These are phyloP conservation scores for Talaromyces sp. DNA, from an alignment of 2,329 filamentous ascomycete genomes.

Conservation along the genomic window DNA sequence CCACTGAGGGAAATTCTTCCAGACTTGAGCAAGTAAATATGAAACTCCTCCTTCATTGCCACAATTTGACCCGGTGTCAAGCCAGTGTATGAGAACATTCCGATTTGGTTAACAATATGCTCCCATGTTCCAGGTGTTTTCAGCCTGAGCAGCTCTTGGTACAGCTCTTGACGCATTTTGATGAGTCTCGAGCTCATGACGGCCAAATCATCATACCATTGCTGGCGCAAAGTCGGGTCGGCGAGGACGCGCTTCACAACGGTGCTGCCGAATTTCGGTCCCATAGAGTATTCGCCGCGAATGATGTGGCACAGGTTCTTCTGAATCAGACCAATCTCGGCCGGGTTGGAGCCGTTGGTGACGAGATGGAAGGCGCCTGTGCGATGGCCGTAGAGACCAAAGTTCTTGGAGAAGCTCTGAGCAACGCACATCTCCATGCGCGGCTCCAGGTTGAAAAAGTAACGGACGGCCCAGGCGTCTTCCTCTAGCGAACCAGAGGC, in stretches of 20 bases:
- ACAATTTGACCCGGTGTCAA: constrained; percentile 42
- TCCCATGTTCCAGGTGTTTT: constrained; percentile 92
- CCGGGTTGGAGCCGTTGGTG: constrained; percentile 23
- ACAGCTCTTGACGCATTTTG: constrained; percentile 74
- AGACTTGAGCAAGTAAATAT: constrained; percentile 39
- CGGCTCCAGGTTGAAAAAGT: constrained; percentile 72
- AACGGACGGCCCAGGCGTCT: constrained; percentile 82
- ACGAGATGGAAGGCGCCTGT: constrained; percentile 80
- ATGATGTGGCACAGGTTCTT: constrained; percentile 37
- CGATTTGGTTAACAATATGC: constrained; percentile 81
- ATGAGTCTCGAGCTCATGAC: constrained; percentile 95
- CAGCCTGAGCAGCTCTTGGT: constrained; percentile 74
- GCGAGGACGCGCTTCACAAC: constrained; percentile 81
- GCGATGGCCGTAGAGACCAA: constrained; percentile 89
- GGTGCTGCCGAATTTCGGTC: constrained; percentile 80
- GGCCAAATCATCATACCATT: constrained; percentile 85
- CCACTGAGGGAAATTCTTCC: constrained; percentile 37
- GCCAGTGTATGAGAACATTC: constrained; percentile 85
- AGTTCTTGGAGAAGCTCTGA: constrained; percentile 58
- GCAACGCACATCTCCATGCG: constrained; percentile 65
- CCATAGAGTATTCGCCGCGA: constrained; percentile 37
- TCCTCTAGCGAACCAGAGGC: constrained; percentile 80
- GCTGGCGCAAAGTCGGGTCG: constrained; percentile 67
- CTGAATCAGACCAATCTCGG: constrained; percentile 26
- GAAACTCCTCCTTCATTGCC: constrained; percentile 36